phyloP scores from a whole-genome alignment of 306 rosid species.

The Prunus mongolica region DNA sequence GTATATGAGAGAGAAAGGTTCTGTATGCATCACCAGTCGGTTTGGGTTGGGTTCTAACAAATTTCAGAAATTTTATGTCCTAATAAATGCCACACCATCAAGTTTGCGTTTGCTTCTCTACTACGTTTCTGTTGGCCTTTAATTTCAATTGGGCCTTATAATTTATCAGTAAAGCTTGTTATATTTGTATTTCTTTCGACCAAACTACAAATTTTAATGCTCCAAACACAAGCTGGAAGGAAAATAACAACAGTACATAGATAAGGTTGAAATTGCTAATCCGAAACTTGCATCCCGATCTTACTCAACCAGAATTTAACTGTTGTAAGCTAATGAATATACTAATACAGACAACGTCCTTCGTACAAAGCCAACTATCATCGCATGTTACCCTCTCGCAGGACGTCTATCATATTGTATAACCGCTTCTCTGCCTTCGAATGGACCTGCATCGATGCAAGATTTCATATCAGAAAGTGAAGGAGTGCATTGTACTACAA shows the following conservation, averaged over 20 bases:
- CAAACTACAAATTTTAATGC: neutral
- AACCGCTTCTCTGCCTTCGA: slow-evolving; percentile 52
- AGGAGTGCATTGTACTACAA: neutral
- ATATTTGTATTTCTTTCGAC: neutral
- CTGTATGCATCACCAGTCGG: too few species aligned
- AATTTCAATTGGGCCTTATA: too few species aligned
- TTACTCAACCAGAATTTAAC: neutral
- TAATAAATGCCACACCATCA: too few species aligned
- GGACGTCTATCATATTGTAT: slow-evolving; percentile 72
- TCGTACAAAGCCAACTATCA: slow-evolving; percentile 13
- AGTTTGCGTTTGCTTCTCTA: too few species aligned
- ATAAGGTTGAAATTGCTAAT: neutral
- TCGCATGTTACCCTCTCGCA: slow-evolving; percentile 79
- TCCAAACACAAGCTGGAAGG: neutral
- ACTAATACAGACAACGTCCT: neutral
- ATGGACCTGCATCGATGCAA: slow-evolving; percentile 42
- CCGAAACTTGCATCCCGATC: neutral
- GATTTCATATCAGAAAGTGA: neutral
- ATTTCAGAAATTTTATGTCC: too few species aligned
- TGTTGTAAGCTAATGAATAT: neutral
- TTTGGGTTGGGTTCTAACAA: too few species aligned
- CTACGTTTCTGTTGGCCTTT: too few species aligned
- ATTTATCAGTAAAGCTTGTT: too few species aligned
- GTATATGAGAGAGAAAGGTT: too few species aligned
- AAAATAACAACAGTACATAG: neutral